phyloP scores from a whole-genome alignment of 176 grass and related monocot genomes.

The Pontederia crassipes region DNA sequence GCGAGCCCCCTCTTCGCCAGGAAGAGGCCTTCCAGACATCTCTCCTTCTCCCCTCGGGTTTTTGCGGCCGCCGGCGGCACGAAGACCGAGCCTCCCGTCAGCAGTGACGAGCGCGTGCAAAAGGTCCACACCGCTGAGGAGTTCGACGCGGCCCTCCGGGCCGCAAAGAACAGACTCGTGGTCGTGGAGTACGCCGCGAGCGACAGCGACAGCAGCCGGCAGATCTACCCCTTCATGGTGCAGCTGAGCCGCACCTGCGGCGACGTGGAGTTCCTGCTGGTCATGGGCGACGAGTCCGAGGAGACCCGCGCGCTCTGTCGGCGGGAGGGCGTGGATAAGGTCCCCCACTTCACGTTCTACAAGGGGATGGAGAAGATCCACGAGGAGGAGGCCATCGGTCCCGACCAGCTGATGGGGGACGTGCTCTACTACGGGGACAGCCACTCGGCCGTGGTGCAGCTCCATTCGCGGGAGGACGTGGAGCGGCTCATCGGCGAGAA shows the following conservation, averaged over 20 bases:
- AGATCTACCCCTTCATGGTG: conserved; percentile 80
- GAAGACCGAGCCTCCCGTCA: conserved; percentile 7
- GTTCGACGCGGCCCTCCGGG: conserved; percentile 53
- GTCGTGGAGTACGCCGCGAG: conserved; percentile 93
- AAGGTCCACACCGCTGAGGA: conserved; percentile 59
- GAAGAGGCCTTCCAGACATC: not conserved
- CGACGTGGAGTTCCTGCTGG: conserved; percentile 86
- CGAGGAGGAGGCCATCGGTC: conserved; percentile 80
- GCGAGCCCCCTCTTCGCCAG: conserved; percentile 1
- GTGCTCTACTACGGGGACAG: conserved; percentile 90
- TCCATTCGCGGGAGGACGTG: conserved; percentile 50
- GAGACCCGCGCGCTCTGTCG: conserved; percentile 43
- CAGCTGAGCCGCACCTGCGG: conserved; percentile 75
- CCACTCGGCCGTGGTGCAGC: conserved; percentile 71
- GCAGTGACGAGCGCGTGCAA: conserved; percentile 31
- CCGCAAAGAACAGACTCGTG: conserved; percentile 68
- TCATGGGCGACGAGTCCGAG: conserved; percentile 93
- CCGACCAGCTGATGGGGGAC: conserved; percentile 66
- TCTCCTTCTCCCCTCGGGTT: conserved; percentile 14
- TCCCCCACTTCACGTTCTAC: conserved; percentile 92
- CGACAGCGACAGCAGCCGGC: conserved; percentile 48
- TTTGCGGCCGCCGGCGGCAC: conserved; percentile 8
- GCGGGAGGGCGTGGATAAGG: conserved; percentile 55
- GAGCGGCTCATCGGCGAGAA: conserved; percentile 53
- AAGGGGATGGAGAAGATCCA: conserved; percentile 74